Evolutionary conservation across 805 yeast genomes (phyloP).

Genomic region (Saccharomycopsis babjevae): DNA sequence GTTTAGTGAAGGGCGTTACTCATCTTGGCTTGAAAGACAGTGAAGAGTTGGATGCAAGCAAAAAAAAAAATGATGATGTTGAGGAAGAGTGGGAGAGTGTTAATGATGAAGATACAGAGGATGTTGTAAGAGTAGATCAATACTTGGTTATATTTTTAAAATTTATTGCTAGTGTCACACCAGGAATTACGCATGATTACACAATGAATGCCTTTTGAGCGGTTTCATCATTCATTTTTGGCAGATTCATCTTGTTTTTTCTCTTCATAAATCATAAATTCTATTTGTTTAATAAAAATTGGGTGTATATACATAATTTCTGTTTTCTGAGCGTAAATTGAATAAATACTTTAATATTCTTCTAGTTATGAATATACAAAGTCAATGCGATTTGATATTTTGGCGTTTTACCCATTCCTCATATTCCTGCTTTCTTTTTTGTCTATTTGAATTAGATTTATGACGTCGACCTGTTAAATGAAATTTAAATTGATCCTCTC

Average conservation of each 20-base stretch:
- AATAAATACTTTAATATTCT: neutral
- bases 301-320: neutral
- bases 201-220: constrained; percentile 86
- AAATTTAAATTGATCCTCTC: constrained; percentile 56
- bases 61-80: constrained; percentile 15
- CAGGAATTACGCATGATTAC: constrained; percentile 94
- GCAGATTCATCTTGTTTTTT: neutral
- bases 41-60: constrained; percentile 23
- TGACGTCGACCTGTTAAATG: constrained; percentile 68
- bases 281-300: neutral
- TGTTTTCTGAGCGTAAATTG: neutral
- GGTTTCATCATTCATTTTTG: neutral
- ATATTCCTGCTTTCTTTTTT: constrained; percentile 42
- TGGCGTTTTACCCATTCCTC: constrained; percentile 30
- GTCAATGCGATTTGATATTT: neutral
- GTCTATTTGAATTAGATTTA: constrained; percentile 37
- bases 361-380: neutral
- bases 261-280: neutral
- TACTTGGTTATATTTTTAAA: constrained; percentile 82
- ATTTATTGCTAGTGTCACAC: constrained; percentile 93
- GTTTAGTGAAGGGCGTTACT: constrained; percentile 32
- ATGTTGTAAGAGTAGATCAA: constrained; percentile 75
- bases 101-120: constrained; percentile 27
- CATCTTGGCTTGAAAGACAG: constrained; percentile 37
- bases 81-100: constrained; percentile 54